Base-by-base conservation (phyloP, 2,329 filamentous ascomycete genomes). In the Exophiala lecanii-corni region DNA sequence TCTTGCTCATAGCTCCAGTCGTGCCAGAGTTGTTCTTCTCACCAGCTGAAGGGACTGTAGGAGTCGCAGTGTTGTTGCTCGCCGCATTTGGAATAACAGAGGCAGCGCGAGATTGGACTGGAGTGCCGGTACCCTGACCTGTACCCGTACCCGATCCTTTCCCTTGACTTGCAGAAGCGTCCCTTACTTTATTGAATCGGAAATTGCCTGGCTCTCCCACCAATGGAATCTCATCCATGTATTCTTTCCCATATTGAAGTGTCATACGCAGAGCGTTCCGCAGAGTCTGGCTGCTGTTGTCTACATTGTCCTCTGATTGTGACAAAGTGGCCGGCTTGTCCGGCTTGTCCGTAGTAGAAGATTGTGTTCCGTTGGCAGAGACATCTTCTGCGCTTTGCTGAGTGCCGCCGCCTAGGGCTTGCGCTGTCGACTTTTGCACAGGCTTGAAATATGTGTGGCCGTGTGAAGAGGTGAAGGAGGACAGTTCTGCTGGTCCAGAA, bases 191-290 rank as follows among this genome's bases (percentile, higher is more conserved):
- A 5, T 70, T 69, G 50, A 81, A 70, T 41, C 78, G 74, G 53
- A 83, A 81, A 3, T 71, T 72, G 20, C 79, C 79, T 0, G 80
- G 79, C 57, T 82, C 79, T 36, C 79, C 79, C 5, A 74, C 66
- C 10, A 83, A 62, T 0, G 79, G 78, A 47, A 75, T 79, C 54
- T 82, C 78, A 57, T 83, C 79, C 66, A 78, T 78, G 62, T 71
- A 82, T 50, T 82, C 79, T 51, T 78, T 71, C 10, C 71, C 75
- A 55, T 76, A 80, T 5, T 64, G 63, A 9, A 74, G 63, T 17
- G 73, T 70, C 23, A 81, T 65, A 25, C 59, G 62, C 39, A 78
- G 68, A 6, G 75, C 73, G 15, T 73, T 66, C 13, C 62, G 62
- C 2, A 73, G 57, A n/a, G 59, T 67, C 25, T 63, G 63, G 5